phyloP scores from a whole-genome alignment of 2,329 filamentous ascomycete species.

The Neopestalotiopsis sp. region DNA sequence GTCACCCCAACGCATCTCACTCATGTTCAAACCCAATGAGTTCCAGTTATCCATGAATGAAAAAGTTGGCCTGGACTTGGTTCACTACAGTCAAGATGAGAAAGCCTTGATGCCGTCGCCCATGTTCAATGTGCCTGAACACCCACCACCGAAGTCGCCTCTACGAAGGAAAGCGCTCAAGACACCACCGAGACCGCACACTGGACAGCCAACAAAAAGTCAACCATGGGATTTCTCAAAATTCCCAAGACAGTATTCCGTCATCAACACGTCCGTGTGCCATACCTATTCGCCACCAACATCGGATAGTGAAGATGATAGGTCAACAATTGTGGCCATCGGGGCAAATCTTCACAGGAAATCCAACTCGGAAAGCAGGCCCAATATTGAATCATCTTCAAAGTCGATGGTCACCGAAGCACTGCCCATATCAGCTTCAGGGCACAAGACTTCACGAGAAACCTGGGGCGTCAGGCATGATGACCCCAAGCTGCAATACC shows the following conservation, averaged over 20 bases:
- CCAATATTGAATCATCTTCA: not conserved
- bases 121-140: conserved; percentile 23
- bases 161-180: conserved; percentile 10
- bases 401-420: not conserved
- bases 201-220: conserved; percentile 6
- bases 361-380: not conserved
- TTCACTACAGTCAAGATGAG: conserved; percentile 23
- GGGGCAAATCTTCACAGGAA: conserved; percentile 26
- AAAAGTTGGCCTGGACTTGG: conserved; percentile 15
- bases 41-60: conserved; percentile 26
- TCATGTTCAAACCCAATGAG: conserved; percentile 34
- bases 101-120: conserved; percentile 30
- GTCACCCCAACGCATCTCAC: conserved; percentile 35
- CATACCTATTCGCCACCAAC: conserved; percentile 27
- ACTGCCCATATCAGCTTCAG: not conserved
- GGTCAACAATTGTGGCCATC: conserved; percentile 12
- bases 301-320: conserved; percentile 28
- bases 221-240: conserved; percentile 23
- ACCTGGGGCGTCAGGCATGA: conserved; percentile 31
- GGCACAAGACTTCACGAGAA: conserved; percentile 24
- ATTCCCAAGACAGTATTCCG: conserved; percentile 24
- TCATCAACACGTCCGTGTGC: conserved; percentile 17
- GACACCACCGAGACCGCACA: not conserved
- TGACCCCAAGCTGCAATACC: conserved; percentile 24
- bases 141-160: conserved; percentile 19